Conservation (phyloP, 2,329 filamentous ascomycete genomes). For the Leptographium radiaticola region DNA sequence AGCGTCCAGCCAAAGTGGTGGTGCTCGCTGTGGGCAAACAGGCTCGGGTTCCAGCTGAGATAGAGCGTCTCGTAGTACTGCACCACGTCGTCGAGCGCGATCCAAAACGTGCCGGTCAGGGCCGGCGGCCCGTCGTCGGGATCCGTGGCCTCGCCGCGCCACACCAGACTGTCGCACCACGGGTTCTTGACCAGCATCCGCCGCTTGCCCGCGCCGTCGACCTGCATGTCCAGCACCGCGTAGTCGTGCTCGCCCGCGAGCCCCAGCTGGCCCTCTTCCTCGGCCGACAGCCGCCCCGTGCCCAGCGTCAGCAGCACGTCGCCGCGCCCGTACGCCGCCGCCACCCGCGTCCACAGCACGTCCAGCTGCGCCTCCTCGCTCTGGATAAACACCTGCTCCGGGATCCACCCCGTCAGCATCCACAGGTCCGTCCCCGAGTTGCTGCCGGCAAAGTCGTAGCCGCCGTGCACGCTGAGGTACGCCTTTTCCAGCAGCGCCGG, state of each 20-base stretch:
- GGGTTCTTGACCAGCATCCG: constrained; percentile 86
- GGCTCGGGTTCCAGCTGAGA: constrained; percentile 86
- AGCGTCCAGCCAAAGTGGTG: constrained; percentile 79
- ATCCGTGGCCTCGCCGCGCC: constrained; percentile 37
- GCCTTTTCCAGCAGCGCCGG: constrained; percentile 91
- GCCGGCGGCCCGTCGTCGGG: constrained; percentile 9
- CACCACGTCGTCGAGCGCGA: constrained; percentile 72
- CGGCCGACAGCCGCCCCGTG: constrained; percentile 65
- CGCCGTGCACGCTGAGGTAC: constrained; percentile 86
- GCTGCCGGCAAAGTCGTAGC: constrained; percentile 95
- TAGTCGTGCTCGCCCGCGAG: constrained; percentile 90
- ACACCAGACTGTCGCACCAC: constrained; percentile 73
- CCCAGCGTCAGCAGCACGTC: constrained; percentile 84
- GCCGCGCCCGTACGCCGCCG: constrained; percentile 59
- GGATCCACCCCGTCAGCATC: constrained; percentile 91
- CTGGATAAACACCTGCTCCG: constrained; percentile 86
- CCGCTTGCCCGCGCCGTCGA: constrained; percentile 44
- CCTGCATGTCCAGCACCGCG: constrained; percentile 66
- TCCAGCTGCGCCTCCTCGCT: constrained; percentile 61
- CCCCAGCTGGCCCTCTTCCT: constrained; percentile 69
- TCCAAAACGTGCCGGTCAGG: constrained; percentile 79
- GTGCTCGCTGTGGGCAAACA: constrained; percentile 74
- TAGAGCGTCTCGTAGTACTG: constrained; percentile 95
- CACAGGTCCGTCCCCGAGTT: constrained; percentile 93
- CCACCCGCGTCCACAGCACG: constrained; percentile 65